Percentiles rank a stretch among this genome's conserved stretches.
These are phyloP conservation scores for Saccharomycopsis sp. DNA, from an alignment of 805 yeast species.

Conservation along the genomic window DNA sequence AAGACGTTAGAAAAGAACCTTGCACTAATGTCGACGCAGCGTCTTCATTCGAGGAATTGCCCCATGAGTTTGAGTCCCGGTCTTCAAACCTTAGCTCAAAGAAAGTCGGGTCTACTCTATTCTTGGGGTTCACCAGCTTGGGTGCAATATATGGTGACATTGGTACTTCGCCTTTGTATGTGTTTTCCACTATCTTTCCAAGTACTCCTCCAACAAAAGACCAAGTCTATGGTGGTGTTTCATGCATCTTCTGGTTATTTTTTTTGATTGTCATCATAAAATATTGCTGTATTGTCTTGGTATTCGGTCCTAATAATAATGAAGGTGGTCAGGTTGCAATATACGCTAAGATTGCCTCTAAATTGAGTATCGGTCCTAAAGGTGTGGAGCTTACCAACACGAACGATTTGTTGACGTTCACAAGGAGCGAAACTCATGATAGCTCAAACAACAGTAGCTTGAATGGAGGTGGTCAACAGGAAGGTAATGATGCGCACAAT, in stretches of 20 bases:
- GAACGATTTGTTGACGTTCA: constrained; percentile 30
- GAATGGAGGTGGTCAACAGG: constrained; percentile 17
- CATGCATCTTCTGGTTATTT: constrained; percentile 49
- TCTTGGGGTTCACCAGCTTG: constrained; percentile 26
- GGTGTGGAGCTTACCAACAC: constrained; percentile 37
- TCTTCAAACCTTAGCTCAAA: not conserved
- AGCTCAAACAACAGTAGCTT: constrained; percentile 8
- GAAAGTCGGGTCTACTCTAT: constrained; percentile 1
- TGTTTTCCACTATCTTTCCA: constrained; percentile 33
- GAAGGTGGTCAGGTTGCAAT: constrained; percentile 65
- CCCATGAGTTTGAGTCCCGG: not conserved
- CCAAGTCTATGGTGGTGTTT: constrained; percentile 43
- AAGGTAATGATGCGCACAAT: not conserved
- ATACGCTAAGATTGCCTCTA: constrained; percentile 49
- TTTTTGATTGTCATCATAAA: constrained; percentile 47
- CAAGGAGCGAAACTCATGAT: constrained; percentile 35
- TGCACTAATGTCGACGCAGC: not conserved
- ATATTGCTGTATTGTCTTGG: constrained; percentile 43
- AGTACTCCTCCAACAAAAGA: constrained; percentile 30
- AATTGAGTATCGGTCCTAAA: constrained; percentile 39
- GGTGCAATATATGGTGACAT: constrained; percentile 63
- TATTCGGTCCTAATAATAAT: constrained; percentile 48
- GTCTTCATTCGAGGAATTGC: not conserved
- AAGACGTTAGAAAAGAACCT: not conserved
- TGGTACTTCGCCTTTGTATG: constrained; percentile 56